Evolutionary conservation across 2,329 filamentous ascomycete species (phyloP).

Genomic region (Aspergillus amoenus): DNA sequence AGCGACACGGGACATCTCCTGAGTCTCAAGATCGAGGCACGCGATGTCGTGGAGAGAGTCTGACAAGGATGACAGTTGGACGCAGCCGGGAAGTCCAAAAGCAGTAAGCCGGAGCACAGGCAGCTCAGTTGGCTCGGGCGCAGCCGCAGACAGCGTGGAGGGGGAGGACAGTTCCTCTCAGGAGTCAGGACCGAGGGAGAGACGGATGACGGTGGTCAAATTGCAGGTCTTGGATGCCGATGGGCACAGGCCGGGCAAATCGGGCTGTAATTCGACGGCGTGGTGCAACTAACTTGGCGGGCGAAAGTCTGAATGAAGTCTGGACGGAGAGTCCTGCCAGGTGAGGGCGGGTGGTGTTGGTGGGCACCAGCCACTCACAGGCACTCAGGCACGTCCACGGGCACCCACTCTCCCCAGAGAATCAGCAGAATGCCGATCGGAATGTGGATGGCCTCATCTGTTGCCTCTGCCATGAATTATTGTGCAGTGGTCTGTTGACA

Average conservation of each 20-base stretch:
- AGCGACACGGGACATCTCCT: too few relatives aligned
- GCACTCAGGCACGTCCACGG: neutral
- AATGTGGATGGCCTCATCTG: neutral
- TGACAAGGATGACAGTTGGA: neutral
- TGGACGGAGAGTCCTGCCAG: too few relatives aligned
- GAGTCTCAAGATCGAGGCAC: neutral
- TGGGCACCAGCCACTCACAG: too few relatives aligned
- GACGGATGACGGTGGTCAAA: neutral
- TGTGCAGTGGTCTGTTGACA: neutral
- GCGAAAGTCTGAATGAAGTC: neutral
- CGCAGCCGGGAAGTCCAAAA: slow-evolving; percentile 2
- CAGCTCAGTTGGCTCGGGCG: neutral
- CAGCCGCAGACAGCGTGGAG: neutral
- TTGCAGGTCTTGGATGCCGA: neutral
- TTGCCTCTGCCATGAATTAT: neutral
- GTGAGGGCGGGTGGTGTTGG: too few relatives aligned
- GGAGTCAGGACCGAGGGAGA: neutral
- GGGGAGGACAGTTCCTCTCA: too few relatives aligned
- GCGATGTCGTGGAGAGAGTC: neutral
- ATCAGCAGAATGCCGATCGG: neutral
- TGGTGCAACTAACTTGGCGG: neutral
- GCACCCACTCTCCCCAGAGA: too few relatives aligned
- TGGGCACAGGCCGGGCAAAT: neutral
- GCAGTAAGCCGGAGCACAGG: neutral
- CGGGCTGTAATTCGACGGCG: neutral